These are phyloP conservation scores for Diaporthe capsici DNA, from an alignment of 2,329 filamentous ascomycete genomes.

Conservation along the genomic window DNA sequence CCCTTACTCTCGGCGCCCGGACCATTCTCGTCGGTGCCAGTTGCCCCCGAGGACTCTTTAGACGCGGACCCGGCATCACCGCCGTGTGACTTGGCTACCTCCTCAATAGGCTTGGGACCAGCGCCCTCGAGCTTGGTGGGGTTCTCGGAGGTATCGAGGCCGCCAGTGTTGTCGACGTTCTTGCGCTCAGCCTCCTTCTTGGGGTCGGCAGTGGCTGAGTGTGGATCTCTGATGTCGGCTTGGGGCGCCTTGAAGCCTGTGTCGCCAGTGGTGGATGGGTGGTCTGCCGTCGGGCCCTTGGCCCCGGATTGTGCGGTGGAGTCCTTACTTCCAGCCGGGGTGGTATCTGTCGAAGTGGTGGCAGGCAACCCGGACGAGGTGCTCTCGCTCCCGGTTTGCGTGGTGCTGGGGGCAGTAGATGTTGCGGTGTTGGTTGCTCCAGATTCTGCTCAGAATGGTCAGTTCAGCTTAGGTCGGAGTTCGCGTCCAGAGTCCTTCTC, in stretches of 20 bases:
- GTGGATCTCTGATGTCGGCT: slow-evolving; percentile 57
- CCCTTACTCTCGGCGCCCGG: slow-evolving; percentile 51
- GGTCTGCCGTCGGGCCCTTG: slow-evolving; percentile 45
- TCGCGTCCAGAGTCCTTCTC: background rate
- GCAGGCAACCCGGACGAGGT: slow-evolving; percentile 12
- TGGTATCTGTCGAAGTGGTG: slow-evolving; percentile 7
- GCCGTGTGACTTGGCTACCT: slow-evolving; percentile 52
- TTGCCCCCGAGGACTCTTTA: background rate
- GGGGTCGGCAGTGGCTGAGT: slow-evolving; percentile 52
- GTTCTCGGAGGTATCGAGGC: slow-evolving; percentile 51
- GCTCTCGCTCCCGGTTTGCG: background rate
- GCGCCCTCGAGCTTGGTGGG: slow-evolving; percentile 56
- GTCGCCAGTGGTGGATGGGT: slow-evolving; percentile 48
- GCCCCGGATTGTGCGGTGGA: background rate
- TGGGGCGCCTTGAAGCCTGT: slow-evolving; percentile 50
- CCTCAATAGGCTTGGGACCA: slow-evolving; percentile 59
- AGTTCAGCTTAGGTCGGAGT: background rate
- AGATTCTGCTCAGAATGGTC: slow-evolving; percentile 5
- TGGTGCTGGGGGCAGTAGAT: slow-evolving; percentile 14
- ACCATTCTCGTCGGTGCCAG: slow-evolving; percentile 43
- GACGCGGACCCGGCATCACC: slow-evolving; percentile 48
- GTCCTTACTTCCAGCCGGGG: slow-evolving; percentile 7
- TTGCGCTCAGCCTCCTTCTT: slow-evolving; percentile 46
- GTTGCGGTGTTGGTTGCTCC: slow-evolving; percentile 12
- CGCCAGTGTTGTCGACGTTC: slow-evolving; percentile 54